Percentiles rank a stretch among this genome's conserved stretches.
Evolutionary conservation across 1,284 basidiomycete species (phyloP).

Genomic region (Ganoderma lingzhi): DNA sequence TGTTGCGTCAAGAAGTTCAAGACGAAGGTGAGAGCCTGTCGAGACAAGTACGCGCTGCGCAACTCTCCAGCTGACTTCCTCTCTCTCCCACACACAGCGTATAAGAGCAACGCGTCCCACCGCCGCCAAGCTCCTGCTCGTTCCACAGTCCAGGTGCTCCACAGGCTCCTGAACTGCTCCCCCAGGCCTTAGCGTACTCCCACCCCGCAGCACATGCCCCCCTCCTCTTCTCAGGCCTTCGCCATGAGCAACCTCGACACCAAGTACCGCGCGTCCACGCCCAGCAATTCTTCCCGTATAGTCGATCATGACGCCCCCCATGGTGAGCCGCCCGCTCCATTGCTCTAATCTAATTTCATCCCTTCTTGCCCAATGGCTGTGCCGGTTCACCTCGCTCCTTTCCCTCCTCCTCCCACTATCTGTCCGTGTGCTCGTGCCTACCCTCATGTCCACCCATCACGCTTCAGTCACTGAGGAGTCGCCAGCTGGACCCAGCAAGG

Average conservation of each 20-base stretch:
- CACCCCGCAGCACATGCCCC: conserved; percentile 1
- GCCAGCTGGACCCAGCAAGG: conserved; percentile 31
- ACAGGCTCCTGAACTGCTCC: neutral
- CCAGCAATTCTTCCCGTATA: conserved; percentile 54
- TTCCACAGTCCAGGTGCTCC: neutral
- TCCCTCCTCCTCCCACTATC: conserved; percentile 25
- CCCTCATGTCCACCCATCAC: conserved; percentile 20
- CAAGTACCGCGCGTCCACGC: conserved; percentile 38
- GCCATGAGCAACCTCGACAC: conserved; percentile 36
- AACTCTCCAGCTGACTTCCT: conserved; percentile 24
- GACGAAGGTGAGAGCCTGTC: neutral
- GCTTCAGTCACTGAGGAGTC: conserved; percentile 49
- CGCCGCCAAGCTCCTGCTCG: neutral
- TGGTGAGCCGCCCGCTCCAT: conserved; percentile 53
- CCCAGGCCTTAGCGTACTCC: neutral
- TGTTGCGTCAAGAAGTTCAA: neutral
- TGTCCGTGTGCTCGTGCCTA: conserved; percentile 18
- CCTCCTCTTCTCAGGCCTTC: conserved; percentile 8
- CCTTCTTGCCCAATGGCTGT: conserved; percentile 2
- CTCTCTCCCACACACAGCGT: conserved; percentile 22
- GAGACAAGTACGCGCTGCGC: conserved; percentile 20
- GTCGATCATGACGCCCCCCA: conserved; percentile 78
- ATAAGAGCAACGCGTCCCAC: conserved; percentile 16
- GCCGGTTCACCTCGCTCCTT: conserved; percentile 13
- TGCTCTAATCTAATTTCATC: conserved; percentile 6